phyloP scores from a whole-genome alignment of 2,329 filamentous ascomycete species.

The Fusarium sp. region DNA sequence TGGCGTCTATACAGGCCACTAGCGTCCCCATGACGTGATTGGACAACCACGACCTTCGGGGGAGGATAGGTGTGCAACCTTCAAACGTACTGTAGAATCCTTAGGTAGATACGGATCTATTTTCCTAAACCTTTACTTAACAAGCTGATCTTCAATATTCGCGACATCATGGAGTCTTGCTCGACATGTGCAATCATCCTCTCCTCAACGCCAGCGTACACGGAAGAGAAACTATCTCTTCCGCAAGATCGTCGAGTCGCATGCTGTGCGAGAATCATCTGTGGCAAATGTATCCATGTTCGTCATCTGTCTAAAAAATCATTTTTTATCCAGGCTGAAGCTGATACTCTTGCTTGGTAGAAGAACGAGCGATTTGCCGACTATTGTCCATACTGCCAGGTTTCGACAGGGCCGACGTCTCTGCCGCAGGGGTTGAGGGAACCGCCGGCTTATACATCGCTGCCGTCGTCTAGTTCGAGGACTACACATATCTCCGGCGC shows the following conservation, averaged over 20 bases:
- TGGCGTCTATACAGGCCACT: constrained; percentile 30
- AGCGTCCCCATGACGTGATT: constrained; percentile 42
- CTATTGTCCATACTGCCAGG: constrained; percentile 80
- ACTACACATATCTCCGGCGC: constrained; percentile 41
- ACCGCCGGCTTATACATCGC: constrained; percentile 70
- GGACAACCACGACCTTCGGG: constrained; percentile 7
- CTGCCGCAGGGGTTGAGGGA: constrained; percentile 71
- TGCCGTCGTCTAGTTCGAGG: constrained; percentile 43
- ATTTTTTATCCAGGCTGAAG: background rate
- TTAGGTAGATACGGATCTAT: constrained; percentile 1
- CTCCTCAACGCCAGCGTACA: constrained; percentile 60
- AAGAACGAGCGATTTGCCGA: constrained; percentile 73
- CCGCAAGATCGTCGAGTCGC: constrained; percentile 68
- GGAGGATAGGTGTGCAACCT: constrained; percentile 8
- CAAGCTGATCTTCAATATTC: background rate
- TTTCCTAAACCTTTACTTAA: background rate
- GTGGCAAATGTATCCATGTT: constrained; percentile 73
- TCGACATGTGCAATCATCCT: constrained; percentile 76
- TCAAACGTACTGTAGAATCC: background rate
- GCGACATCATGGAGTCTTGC: constrained; percentile 59
- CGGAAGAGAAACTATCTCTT: constrained; percentile 65
- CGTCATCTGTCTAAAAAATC: constrained; percentile 37
- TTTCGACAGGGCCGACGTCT: constrained; percentile 66
- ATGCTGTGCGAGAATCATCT: constrained; percentile 78
- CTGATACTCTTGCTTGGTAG: constrained; percentile 46